These are phyloP conservation scores for Dactylellina drechsleri DNA, from an alignment of 2,329 filamentous ascomycete genomes.

Conservation along the genomic window DNA sequence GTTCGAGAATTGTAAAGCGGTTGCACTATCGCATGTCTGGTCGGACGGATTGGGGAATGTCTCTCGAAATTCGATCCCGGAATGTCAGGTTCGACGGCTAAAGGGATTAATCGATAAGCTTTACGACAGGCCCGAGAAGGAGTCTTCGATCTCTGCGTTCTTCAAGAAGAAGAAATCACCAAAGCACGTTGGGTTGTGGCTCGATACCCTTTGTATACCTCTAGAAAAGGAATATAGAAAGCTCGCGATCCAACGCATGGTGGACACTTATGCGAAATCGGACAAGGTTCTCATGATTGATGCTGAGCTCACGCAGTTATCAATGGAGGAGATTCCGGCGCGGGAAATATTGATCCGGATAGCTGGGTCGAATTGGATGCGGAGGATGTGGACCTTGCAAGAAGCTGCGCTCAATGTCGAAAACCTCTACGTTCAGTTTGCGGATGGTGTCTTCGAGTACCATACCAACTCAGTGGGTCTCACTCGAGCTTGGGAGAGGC, in stretches of 20 bases:
- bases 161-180: constrained; percentile 32
- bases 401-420: constrained; percentile 53
- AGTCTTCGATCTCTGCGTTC: constrained; percentile 6
- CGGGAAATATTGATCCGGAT: constrained; percentile 52
- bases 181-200: constrained; percentile 42
- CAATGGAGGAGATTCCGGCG: constrained; percentile 30
- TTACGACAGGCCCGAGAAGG: constrained; percentile 12
- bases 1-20: constrained; percentile 35
- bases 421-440: constrained; percentile 40
- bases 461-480: constrained; percentile 2
- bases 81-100: constrained; percentile 50
- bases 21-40: constrained; percentile 56
- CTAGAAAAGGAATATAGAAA: constrained; percentile 41
- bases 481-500: constrained; percentile 27
- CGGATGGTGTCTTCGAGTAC: constrained; percentile 34
- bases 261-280: constrained; percentile 48
- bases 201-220: constrained; percentile 55
- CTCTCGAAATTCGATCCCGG: constrained; percentile 47
- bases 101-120: constrained; percentile 33
- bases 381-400: constrained; percentile 56
- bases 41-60: constrained; percentile 55
- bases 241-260: constrained; percentile 50
- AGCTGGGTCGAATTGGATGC: constrained; percentile 54
- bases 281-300: constrained; percentile 55
- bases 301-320: constrained; percentile 41